Conservation (phyloP, 352 stramenopile genomes). For the Peronosclerospora sorghi region DNA sequence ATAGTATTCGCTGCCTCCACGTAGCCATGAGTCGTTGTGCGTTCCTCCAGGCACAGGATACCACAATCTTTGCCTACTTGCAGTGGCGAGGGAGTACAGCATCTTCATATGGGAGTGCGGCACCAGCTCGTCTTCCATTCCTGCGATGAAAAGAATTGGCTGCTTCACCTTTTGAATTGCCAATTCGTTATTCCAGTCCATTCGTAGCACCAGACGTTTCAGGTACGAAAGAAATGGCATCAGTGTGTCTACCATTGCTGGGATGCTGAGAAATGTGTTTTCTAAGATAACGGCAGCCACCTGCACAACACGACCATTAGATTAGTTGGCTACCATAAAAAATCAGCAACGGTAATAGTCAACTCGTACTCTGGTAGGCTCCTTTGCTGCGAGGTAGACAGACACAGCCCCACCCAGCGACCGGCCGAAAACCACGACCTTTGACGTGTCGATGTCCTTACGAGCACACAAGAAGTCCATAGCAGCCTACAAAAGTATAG, state of each 20-base stretch:
- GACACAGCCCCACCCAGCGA: conserved; percentile 88
- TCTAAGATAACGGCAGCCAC: conserved; percentile 88
- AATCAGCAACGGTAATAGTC: neutral
- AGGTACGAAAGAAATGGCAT: conserved; percentile 87
- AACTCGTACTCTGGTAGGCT: conserved; percentile 38
- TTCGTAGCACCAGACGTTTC: conserved; percentile 85
- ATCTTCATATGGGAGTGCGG: conserved; percentile 84
- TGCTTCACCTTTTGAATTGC: conserved; percentile 50
- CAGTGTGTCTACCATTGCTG: conserved; percentile 88
- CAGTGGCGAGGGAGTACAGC: conserved; percentile 56
- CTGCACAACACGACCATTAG: conserved; percentile 15
- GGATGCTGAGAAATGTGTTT: conserved; percentile 92
- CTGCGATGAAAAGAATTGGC: conserved; percentile 88
- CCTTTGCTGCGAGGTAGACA: conserved; percentile 81
- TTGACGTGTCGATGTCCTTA: conserved; percentile 73
- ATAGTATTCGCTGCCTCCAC: conserved; percentile 85
- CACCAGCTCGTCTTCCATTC: conserved; percentile 86
- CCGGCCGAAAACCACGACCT: conserved; percentile 88
- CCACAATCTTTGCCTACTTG: conserved; percentile 47
- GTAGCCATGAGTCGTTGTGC: conserved; percentile 92
- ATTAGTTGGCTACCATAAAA: neutral
- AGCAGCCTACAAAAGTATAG: conserved; percentile 33
- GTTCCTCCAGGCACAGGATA: conserved; percentile 81
- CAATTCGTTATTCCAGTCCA: conserved; percentile 81
- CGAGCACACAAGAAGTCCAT: conserved; percentile 64